Evolutionary conservation across 805 yeast genomes (phyloP), one percentile per base, ranked within the genome.

Genomic region (Nakazawaea wickerhamii): DNA sequence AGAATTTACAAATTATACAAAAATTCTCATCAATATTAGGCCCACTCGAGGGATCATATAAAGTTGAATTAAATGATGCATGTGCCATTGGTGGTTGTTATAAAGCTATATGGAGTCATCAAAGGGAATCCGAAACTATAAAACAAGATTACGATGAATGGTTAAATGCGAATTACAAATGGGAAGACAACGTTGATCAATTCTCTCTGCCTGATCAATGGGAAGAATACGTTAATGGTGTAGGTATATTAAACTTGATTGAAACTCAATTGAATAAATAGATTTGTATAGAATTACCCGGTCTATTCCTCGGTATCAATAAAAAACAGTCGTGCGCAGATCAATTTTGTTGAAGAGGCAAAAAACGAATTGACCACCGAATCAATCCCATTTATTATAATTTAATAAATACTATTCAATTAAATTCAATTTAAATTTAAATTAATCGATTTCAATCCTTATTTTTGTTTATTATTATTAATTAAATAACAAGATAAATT

Each of bases 81-180:
- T 89, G 96, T 70, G 96, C 96, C 0, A 60, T 86, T 27, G 96
- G 96, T 20, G 95, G 96, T 4, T 91, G 95, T 32, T 85, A 73
- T 63, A 84, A 85, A 57, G 91, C 95, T 1, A 67, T 81, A 37
- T 88, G 95, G 95, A 75, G 86, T 30, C 61, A 58, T 44, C 48
- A 55, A 41, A 63, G 63, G 44, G 71, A 66, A 47, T 26, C 43
- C 19, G 49, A 53, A 15, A 52, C 51, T 8, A 44, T 55, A 13
- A 36, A 44, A 2, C 48, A 51, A 5, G 52, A 56, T 4, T 75
- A 71, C 63, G 72, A 63, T 60, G 53, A 66, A 43, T 67, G 81
- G 67, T 56, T 70, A 51, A 64, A 52, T 56, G 63, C 55, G 44
- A 71, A 61, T 17, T 77, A 75, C 51, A 65, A 76, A 38, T 73